Percentiles rank a stretch among this genome's conserved stretches.
Evolutionary conservation across 495 filamentous ascomycete species (phyloP).

Genomic region (Pyrenula massariospora): DNA sequence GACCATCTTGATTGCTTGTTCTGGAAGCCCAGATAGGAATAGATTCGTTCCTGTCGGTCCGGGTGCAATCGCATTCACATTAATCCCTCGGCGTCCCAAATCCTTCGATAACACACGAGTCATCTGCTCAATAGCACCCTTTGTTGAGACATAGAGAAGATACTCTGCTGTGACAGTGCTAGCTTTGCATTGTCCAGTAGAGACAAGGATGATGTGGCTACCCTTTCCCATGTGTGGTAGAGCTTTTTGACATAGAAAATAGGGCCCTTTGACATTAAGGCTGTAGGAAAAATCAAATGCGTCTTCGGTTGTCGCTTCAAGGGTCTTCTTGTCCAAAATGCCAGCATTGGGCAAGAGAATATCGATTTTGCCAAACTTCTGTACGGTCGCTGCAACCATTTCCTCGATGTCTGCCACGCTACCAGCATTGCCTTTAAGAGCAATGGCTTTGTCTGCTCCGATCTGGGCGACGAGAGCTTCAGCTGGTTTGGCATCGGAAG

Average conservation of each 20-base stretch:
- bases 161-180: constrained; percentile 43
- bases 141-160: constrained; percentile 49
- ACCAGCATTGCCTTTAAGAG: constrained; percentile 40
- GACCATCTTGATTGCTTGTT: constrained; percentile 42
- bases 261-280: constrained; percentile 58
- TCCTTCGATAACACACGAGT: constrained; percentile 52
- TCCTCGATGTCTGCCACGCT: constrained; percentile 24
- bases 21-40: constrained; percentile 50
- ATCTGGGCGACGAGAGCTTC: constrained; percentile 40
- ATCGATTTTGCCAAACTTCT: constrained; percentile 44
- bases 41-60: constrained; percentile 58
- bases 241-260: constrained; percentile 55
- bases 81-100: constrained; percentile 45
- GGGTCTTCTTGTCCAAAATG: constrained; percentile 35
- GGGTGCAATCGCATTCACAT: constrained; percentile 53
- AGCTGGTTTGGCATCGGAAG: constrained; percentile 38
- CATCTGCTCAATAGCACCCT: constrained; percentile 64
- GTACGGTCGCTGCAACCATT: constrained; percentile 31
- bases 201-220: constrained; percentile 49
- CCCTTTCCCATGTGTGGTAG: constrained; percentile 45
- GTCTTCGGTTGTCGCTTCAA: constrained; percentile 45
- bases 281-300: constrained; percentile 43
- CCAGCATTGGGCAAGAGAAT: constrained; percentile 53
- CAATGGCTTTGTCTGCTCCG: constrained; percentile 36
- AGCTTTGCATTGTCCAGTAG: constrained; percentile 34